Evolutionary conservation across 768 basidiomycete genomes (phyloP), one percentile per base, ranked within the genome.

Genomic region (Naganishia vishniacii): DNA sequence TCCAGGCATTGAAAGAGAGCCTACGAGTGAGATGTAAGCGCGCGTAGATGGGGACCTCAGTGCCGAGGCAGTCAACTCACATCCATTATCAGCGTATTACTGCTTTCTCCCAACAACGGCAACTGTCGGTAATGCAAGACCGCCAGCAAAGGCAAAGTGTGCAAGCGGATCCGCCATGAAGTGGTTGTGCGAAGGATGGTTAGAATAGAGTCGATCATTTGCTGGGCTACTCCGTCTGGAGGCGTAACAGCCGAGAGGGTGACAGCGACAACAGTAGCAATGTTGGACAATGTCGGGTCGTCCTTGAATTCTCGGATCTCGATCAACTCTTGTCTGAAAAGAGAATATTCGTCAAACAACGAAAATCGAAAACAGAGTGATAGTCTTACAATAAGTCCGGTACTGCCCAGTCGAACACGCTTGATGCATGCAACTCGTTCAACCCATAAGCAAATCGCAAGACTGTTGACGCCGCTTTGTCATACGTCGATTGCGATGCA

Each of bases 41-140:
- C n/a, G n/a, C n/a, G n/a, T n/a, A n/a, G n/a, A n/a, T n/a, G n/a
- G n/a, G n/a, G n/a, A n/a, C n/a, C n/a, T n/a, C n/a, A n/a, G n/a
- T n/a, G n/a, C n/a, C n/a, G n/a, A n/a, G n/a, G 26, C 20, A 4
- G 6, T 28, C 23, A 11, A 71, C 78, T 29, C 31, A 89, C 84
- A 65, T 90, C 89, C 84, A 91, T 86, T 66, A 91, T 84, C 70
- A 82, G 84, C 29, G 83, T 81, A 48, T 89, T 82, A 40, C 84
- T 84, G 20, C 81, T 78, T 49, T 85, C 82, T 40, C 88, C 84
- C 49, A 93, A 84, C 61, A 85, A 83, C 65, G 91, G 78, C 62
- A 93, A 82, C 73, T 93, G 91, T 48, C 91, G 84, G 77, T 91
- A 93, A 81, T 91, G 93, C 77, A 93, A 89, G 37, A 91, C 86